Conservation (phyloP, 208 protist species). For the Trypanosomatidae sp. region DNA sequence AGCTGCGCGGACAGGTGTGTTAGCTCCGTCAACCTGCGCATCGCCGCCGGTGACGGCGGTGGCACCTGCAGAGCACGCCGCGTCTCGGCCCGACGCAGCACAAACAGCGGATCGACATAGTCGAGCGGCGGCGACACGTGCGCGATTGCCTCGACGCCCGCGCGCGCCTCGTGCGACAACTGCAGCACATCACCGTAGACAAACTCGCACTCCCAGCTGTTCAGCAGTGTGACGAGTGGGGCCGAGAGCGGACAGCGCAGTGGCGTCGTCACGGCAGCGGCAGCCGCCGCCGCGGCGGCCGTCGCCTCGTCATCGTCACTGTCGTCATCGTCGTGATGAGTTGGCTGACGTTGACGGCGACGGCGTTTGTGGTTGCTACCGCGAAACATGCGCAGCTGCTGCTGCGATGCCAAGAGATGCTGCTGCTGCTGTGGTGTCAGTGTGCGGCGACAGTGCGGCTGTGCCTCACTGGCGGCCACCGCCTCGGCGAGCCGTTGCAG, state of each 20-base stretch:
- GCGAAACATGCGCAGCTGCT: no score
- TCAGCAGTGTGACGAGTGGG: conserved; percentile 35
- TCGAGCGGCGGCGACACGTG: conserved; percentile 26
- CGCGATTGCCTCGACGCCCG: conserved; percentile 7
- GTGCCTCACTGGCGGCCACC: no score
- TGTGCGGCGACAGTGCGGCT: no score
- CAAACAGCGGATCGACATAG: conserved; percentile 20
- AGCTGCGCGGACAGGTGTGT: conserved; percentile 26
- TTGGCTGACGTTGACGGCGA: no score
- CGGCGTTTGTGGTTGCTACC: no score
- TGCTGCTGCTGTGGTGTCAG: no score
- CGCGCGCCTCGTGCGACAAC: conserved; percentile 11
- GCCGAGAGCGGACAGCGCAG: conserved; percentile 17
- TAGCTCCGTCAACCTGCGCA: conserved; percentile 21
- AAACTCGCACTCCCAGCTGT: conserved; percentile 40
- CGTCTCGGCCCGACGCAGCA: conserved; percentile 11
- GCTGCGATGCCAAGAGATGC: no score
- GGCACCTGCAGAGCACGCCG: conserved; percentile 11
- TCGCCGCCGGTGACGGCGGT: conserved; percentile 14
- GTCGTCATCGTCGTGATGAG: neutral
- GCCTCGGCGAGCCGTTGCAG: no score
- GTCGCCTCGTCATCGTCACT: neutral
- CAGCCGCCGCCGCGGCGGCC: neutral
- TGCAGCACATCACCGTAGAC: conserved; percentile 53
- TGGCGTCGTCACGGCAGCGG: neutral